Base-by-base conservation (phyloP, 2,329 filamentous ascomycete genomes). In the Botrytis fragariae region DNA sequence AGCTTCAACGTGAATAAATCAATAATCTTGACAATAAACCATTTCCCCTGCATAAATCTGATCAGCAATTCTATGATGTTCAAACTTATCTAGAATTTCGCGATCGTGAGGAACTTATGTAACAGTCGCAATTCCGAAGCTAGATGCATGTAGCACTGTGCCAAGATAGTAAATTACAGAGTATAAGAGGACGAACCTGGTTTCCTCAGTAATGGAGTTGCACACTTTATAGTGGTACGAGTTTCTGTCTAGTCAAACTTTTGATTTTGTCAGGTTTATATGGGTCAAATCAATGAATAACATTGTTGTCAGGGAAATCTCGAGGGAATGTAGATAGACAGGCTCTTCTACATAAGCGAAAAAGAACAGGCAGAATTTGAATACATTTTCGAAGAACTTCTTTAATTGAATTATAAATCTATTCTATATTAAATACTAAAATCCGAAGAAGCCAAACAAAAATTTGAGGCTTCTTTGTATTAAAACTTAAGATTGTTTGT, bases 401-500 rank as follows among this genome's bases (percentile, higher is more conserved):
- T 25, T 48, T 48, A 48, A 48, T 48, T 48, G 45, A 25, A 25
- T 48, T 25, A 10, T 25, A 25, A 48, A 48, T 25, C 3, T 3
- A 25, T 25, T 48, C 4, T 20, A 12, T 25, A 48, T 22, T 4
- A 25, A 22, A 48, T 48, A 48, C 45, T 7, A 48, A 48, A 4
- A 10, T 25, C 22, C 25, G 20, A 48, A 48, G 20, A 48, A 10
- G 0, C 45, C 9, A 48, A 48, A 48, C 45, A 3, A 48, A 25
- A 22, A 10, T 10, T 22, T 48, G 9, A 10, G 20, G 3, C 9
- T 25, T 25, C 9, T 25, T 48, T 1, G 10, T 48, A 25, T 48
- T 0, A 25, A 9, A 0, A 22, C 0, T 48, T 8, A 25, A 3
- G 0, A 48, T 25, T 10, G 10, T 48, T 3, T 48, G 8, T 48